Percentiles rank a stretch among this genome's conserved stretches.
These are phyloP conservation scores for Alternaria longipes DNA, from an alignment of 2,329 filamentous ascomycete genomes.

Conservation along the genomic window DNA sequence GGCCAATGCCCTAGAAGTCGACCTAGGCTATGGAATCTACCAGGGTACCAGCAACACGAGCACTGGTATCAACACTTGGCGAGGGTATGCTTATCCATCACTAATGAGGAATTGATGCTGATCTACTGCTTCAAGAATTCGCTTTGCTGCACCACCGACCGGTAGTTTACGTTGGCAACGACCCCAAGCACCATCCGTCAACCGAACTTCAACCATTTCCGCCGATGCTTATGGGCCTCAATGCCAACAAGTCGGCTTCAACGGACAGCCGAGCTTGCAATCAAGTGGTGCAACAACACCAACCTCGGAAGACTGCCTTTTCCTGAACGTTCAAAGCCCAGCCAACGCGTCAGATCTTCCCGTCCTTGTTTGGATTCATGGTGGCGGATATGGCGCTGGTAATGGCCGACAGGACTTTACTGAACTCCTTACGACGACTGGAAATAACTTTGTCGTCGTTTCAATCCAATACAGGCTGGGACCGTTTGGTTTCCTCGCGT, in stretches of 20 bases:
- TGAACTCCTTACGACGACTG: conserved; percentile 56
- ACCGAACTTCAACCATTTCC: conserved; percentile 15
- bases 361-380: conserved; percentile 42
- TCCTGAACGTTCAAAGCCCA: conserved; percentile 48
- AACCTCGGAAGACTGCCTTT: conserved; percentile 48
- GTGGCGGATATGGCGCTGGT: conserved; percentile 50
- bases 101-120: background rate
- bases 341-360: conserved; percentile 36
- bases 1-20: conserved; percentile 16
- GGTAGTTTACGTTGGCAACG: conserved; percentile 32
- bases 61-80: conserved; percentile 30
- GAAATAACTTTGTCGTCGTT: conserved; percentile 59
- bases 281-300: background rate
- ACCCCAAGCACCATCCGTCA: conserved; percentile 18
- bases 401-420: conserved; percentile 51
- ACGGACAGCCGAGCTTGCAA: background rate
- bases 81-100: conserved; percentile 24
- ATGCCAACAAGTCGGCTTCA: conserved; percentile 12
- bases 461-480: conserved; percentile 62
- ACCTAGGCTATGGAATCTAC: conserved; percentile 37
- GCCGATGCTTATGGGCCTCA: conserved; percentile 12
- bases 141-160: conserved; percentile 31
- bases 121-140: conserved; percentile 21
- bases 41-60: conserved; percentile 26
- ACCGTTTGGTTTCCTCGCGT: conserved; percentile 57